Evolutionary conservation across 139 green algal genomes (phyloP), one percentile per base, ranked within the genome.

Genomic region (Auxenochlorella pyrenoidosa): DNA sequence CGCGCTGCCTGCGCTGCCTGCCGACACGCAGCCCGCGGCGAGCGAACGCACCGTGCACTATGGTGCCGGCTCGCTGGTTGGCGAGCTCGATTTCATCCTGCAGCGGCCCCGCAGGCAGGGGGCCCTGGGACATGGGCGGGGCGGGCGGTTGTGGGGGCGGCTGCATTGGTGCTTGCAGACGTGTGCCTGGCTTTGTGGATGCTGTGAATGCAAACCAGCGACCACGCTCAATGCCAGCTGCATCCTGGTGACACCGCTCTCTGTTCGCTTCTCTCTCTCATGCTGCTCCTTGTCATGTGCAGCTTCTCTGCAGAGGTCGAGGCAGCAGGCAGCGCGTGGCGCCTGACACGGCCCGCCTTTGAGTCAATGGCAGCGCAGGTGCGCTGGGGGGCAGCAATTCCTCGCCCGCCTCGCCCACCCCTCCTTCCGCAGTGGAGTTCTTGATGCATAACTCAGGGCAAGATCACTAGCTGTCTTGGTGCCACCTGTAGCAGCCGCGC

Each of bases 11-110:
- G 66, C 41, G 32, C 59, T 85, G 40, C 80, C 60, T 26, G 40
- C 63, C 38, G 80, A 85, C 80, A 75, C 47, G 63, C 80, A 60
- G 80, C 82, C 82, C 41, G 65, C 76, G 22, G 2, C 43, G 19
- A 32, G 13, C 2, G 60, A 85, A 30, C 80, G 80, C 22, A 32
- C 18, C 38, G 59, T 87, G 21, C 66, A 76, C 16, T 90, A 89
- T 38, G 86, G 80, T 24, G 44, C 86, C 0, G 87, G 86, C 4
- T 59, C 76, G 12, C 83, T 93, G 15, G 59, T 93, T 15, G 90
- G 90, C 8, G 84, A 88, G 77, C 36, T 90, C 10, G 91, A 94
- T 77, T 92, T 91, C 73, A 89, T 95, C 63, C 83, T 94, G 88
- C 60, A 91, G 85, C 87, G 91, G 18, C 87, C 89, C 4, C 85